phyloP scores from a whole-genome alignment of 1,284 basidiomycete genomes.

The Sutorius eximius region DNA sequence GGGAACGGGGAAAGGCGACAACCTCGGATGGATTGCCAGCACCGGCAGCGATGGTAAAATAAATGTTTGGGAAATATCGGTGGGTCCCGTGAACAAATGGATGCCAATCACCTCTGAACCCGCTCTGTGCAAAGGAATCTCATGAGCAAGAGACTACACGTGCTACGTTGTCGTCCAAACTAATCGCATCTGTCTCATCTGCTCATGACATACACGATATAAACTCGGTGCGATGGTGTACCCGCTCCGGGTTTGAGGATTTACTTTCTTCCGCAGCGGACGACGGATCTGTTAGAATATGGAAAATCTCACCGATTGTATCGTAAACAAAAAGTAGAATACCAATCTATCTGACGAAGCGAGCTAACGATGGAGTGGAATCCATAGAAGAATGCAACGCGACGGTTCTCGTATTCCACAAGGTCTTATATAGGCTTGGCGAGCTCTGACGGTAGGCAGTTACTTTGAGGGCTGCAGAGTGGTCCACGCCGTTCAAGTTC shows the following conservation, averaged over 20 bases:
- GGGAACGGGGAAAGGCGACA: slow-evolving; percentile 54
- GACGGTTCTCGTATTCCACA: too few species aligned
- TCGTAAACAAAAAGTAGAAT: not conserved
- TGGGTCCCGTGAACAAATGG: slow-evolving; percentile 34
- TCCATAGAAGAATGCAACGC: too few species aligned
- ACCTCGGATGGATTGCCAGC: slow-evolving; percentile 73
- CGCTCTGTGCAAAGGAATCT: slow-evolving; percentile 12
- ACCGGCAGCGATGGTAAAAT: slow-evolving; percentile 78
- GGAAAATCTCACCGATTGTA: slow-evolving; percentile 41
- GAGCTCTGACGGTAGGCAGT: too few species aligned
- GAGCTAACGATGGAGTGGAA: too few species aligned
- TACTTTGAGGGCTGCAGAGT: too few species aligned
- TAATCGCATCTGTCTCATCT: slow-evolving; percentile 52
- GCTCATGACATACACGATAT: slow-evolving; percentile 78
- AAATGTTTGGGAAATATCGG: slow-evolving; percentile 70
- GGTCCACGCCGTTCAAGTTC: too few species aligned
- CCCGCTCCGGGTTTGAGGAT: slow-evolving; percentile 55
- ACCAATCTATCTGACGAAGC: too few species aligned
- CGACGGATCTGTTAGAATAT: slow-evolving; percentile 72
- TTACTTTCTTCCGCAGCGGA: slow-evolving; percentile 79
- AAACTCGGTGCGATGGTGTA: slow-evolving; percentile 80
- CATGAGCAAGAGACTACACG: slow-evolving; percentile 31
- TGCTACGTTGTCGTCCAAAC: slow-evolving; percentile 38
- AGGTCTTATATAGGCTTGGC: too few species aligned
- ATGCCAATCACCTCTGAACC: not conserved